These are phyloP conservation scores for Litchi chinensis DNA, from an alignment of 345 rosid species.

Conservation along the genomic window DNA sequence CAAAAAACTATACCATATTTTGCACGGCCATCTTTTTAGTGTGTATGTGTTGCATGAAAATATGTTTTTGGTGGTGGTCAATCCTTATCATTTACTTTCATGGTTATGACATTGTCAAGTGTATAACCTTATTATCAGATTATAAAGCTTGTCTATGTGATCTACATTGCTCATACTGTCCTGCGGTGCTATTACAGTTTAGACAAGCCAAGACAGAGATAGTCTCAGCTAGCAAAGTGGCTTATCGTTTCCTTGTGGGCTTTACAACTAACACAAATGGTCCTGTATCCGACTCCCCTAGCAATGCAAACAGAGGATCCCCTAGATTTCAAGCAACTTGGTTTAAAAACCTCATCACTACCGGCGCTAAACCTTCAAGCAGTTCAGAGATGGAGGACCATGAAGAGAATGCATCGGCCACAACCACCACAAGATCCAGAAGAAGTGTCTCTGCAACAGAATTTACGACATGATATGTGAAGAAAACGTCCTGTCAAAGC, in stretches of 20 bases:
- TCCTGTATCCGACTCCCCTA: slow-evolving; percentile 45
- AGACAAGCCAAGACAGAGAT: slow-evolving; percentile 96
- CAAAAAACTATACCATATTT: neutral
- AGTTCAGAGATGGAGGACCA: slow-evolving; percentile 40
- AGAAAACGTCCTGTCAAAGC: neutral
- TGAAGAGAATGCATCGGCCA: slow-evolving; percentile 38
- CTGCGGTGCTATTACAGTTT: slow-evolving; percentile 54
- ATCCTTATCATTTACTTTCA: neutral
- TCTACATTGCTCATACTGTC: neutral
- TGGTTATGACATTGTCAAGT: neutral
- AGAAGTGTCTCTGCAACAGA: slow-evolving; percentile 17
- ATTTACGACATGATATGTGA: slow-evolving; percentile 17
- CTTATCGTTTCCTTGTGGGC: slow-evolving; percentile 78
- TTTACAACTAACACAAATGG: slow-evolving; percentile 48
- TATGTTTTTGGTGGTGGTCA: neutral
- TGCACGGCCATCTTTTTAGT: neutral
- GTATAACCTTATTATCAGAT: neutral
- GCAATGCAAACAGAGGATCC: slow-evolving; percentile 60
- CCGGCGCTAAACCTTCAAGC: slow-evolving; percentile 67
- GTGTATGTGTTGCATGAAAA: neutral
- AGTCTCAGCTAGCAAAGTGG: slow-evolving; percentile 94
- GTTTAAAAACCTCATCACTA: slow-evolving; percentile 72
- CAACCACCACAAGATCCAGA: slow-evolving; percentile 23
- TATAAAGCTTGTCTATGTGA: neutral
- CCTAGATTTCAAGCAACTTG: slow-evolving; percentile 70